A percentile compares a stretch with the other conserved stretches of the same genome.
Conservation (phyloP, 768 basidiomycete genomes). For the Suillus tomentosus region DNA sequence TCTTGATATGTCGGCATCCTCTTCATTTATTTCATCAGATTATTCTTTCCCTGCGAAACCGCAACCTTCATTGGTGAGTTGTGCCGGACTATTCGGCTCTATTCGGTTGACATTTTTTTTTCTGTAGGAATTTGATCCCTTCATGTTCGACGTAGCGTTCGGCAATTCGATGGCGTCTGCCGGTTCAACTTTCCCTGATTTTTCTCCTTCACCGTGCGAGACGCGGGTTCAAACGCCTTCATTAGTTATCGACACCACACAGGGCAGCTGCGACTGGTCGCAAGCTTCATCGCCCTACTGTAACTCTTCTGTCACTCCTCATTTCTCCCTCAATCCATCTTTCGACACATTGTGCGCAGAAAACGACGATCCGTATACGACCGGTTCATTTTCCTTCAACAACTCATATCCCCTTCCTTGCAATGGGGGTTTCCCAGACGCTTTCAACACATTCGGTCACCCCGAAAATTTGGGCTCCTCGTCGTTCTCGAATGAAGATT, state of each 20-base stretch:
- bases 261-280: constrained; percentile 40
- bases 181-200: constrained; percentile 20
- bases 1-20: constrained; percentile 33
- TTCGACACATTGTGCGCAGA: constrained; percentile 26
- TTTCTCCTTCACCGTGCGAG: constrained; percentile 21
- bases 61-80: constrained; percentile 53
- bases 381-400: constrained; percentile 22
- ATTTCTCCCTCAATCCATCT: constrained; percentile 34
- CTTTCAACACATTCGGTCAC: constrained; percentile 23
- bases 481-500: constrained; percentile 22
- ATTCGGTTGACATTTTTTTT: constrained; percentile 12
- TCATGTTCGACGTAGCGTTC: constrained; percentile 30
- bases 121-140: constrained; percentile 32
- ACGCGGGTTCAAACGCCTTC: constrained; percentile 31
- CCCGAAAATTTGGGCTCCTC: constrained; percentile 12
- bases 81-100: background rate
- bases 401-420: constrained; percentile 19
- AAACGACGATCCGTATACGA: constrained; percentile 22
- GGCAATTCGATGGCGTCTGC: constrained; percentile 31
- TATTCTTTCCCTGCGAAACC: constrained; percentile 37
- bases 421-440: constrained; percentile 23
- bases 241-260: constrained; percentile 45
- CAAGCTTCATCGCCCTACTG: constrained; percentile 44
- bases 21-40: constrained; percentile 36
- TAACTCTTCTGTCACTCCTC: constrained; percentile 47